phyloP scores from a whole-genome alignment of 768 basidiomycete genomes.

The Rhizopogon rudus region DNA sequence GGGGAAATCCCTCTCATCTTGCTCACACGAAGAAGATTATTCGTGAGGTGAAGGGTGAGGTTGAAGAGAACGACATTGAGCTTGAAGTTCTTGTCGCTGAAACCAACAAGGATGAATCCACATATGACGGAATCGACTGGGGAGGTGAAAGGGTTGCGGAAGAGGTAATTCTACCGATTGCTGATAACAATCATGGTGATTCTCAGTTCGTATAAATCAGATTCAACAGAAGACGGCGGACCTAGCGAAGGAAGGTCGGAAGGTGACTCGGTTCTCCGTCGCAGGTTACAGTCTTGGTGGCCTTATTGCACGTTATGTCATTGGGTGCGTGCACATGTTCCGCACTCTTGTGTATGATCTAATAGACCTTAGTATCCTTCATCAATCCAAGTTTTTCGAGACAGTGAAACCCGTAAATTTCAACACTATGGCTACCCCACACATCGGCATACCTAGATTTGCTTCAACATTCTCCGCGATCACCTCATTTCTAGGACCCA shows the following conservation, averaged over 20 bases:
- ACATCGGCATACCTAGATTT: constrained; percentile 69
- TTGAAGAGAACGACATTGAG: constrained; percentile 12
- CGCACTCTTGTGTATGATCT: constrained; percentile 4
- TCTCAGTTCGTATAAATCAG: constrained; percentile 28
- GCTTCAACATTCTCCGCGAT: constrained; percentile 54
- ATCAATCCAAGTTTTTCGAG: constrained; percentile 68
- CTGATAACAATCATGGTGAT: not conserved
- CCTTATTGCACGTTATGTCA: constrained; percentile 71
- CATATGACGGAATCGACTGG: constrained; percentile 85
- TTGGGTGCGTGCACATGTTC: constrained; percentile 46
- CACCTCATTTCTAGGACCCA: constrained; percentile 54
- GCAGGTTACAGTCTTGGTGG: constrained; percentile 83
- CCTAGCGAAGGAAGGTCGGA: constrained; percentile 47
- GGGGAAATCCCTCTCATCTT: constrained; percentile 72
- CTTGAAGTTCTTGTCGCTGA: constrained; percentile 63
- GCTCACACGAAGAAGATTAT: constrained; percentile 52
- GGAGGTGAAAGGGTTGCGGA: constrained; percentile 75
- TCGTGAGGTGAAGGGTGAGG: constrained; percentile 36
- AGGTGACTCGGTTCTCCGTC: constrained; percentile 65
- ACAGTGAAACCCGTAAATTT: constrained; percentile 73
- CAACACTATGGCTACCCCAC: constrained; percentile 79
- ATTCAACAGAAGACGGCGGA: constrained; percentile 50
- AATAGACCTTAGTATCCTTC: constrained; percentile 43
- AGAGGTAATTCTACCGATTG: constrained; percentile 46
- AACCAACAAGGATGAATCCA: constrained; percentile 59